These are phyloP conservation scores for Fibroporia radiculosa DNA, from an alignment of 768 basidiomycete genomes.

Conservation along the genomic window DNA sequence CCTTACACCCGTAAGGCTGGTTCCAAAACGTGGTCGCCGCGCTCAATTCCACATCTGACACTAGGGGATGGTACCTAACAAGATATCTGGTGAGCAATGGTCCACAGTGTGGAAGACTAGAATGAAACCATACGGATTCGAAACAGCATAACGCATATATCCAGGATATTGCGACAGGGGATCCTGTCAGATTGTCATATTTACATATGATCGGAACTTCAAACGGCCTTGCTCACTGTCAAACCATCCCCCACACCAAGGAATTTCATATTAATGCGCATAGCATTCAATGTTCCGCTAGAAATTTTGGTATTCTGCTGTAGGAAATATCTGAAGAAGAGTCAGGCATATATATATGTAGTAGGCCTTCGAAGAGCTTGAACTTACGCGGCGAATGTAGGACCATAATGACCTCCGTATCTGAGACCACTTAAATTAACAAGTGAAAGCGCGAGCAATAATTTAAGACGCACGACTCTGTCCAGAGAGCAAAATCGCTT, in stretches of 20 bases:
- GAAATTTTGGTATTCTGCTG: constrained; percentile 51
- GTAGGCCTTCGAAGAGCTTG: background rate
- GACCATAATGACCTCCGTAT: constrained; percentile 35
- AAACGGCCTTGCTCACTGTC: constrained; percentile 40
- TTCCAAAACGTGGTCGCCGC: constrained; percentile 38
- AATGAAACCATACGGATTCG: constrained; percentile 30
- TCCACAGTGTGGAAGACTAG: background rate
- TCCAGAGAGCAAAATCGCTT: constrained; percentile 52
- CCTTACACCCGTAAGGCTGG: constrained; percentile 38
- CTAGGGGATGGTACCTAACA: constrained; percentile 41
- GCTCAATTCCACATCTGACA: constrained; percentile 32
- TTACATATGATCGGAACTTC: too few relatives aligned
- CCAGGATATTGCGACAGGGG: constrained; percentile 47
- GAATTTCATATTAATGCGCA: constrained; percentile 49
- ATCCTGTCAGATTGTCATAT: too few relatives aligned
- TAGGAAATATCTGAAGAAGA: constrained; percentile 36
- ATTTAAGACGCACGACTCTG: constrained; percentile 38
- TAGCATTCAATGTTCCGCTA: constrained; percentile 34
- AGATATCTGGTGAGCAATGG: too few relatives aligned
- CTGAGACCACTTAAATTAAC: constrained; percentile 10
- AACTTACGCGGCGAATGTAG: constrained; percentile 26
- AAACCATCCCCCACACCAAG: constrained; percentile 60
- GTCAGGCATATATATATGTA: background rate
- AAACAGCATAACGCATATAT: constrained; percentile 46
- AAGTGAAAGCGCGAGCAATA: background rate